phyloP scores from a whole-genome alignment of 257 asterid species.

The Rubia yunnanensis region DNA sequence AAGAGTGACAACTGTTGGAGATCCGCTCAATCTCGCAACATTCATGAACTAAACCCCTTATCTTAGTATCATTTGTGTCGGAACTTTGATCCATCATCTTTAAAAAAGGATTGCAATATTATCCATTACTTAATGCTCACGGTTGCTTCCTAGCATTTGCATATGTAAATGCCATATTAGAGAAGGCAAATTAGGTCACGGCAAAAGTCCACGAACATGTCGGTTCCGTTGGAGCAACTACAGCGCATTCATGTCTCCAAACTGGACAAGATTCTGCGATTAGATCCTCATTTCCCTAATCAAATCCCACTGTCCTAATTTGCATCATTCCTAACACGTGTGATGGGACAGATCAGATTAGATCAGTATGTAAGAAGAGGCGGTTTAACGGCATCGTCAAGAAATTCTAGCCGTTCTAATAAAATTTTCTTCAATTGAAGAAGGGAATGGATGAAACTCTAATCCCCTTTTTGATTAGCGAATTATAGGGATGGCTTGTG shows the following conservation, averaged over 20 bases:
- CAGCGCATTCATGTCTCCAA: constrained; percentile 24
- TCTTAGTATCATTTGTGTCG: background rate
- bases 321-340: background rate
- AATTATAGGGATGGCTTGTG: too few species aligned
- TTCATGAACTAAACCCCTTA: constrained; percentile 12
- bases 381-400: too few species aligned
- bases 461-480: too few species aligned
- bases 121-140: background rate
- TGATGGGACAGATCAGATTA: too few species aligned
- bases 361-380: too few species aligned
- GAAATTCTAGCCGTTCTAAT: too few species aligned
- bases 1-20: background rate
- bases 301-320: background rate
- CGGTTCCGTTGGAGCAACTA: constrained; percentile 14
- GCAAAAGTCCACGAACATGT: constrained; percentile 13
- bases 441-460: too few species aligned
- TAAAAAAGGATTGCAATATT: background rate
- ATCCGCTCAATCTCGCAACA: constrained; percentile 1
- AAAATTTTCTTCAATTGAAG: too few species aligned
- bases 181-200: constrained; percentile 6
- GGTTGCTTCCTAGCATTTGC: constrained; percentile 16
- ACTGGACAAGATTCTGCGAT: constrained; percentile 4
- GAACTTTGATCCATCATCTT: background rate
- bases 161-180: background rate
- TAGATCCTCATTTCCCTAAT: background rate